phyloP scores from a whole-genome alignment of 305 asterid species.

The Rubia tinctorum region DNA sequence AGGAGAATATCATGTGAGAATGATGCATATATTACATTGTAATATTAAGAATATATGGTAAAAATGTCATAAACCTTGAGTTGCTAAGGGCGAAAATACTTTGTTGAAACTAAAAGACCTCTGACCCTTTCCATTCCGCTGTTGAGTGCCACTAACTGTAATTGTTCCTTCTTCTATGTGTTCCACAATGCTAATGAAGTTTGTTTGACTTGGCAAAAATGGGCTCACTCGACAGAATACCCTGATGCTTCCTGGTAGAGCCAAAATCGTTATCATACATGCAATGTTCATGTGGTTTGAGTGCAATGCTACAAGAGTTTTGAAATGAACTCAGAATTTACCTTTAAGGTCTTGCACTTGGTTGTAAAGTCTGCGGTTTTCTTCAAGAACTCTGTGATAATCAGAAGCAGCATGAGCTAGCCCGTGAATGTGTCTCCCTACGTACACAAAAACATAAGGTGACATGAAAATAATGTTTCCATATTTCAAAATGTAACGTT shows the following conservation, averaged over 20 bases:
- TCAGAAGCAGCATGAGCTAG: constrained; percentile 97
- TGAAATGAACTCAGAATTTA: constrained; percentile 23
- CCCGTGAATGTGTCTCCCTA: constrained; percentile 80
- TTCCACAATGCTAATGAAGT: constrained; percentile 57
- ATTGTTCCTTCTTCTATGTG: constrained; percentile 86
- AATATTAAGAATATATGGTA: not conserved
- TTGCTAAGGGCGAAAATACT: constrained; percentile 86
- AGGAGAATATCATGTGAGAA: constrained; percentile 14
- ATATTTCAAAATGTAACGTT: not conserved
- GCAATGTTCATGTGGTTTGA: constrained; percentile 4
- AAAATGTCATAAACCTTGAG: constrained; percentile 62
- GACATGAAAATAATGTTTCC: constrained; percentile 3
- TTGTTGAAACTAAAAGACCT: constrained; percentile 84
- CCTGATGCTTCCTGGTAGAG: constrained; percentile 81
- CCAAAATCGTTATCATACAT: constrained; percentile 5
- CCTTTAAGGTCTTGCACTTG: constrained; percentile 99
- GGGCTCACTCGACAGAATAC: constrained; percentile 98
- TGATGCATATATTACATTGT: not conserved
- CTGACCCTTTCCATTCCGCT: constrained; percentile 68
- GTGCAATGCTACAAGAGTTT: constrained; percentile 8
- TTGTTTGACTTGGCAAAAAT: constrained; percentile 60
- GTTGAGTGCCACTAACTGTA: constrained; percentile 50
- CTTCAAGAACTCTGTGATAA: constrained; percentile 94
- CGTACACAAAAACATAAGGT: constrained; percentile 13
- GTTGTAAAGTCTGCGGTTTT: constrained; percentile 92